Percentiles rank a stretch among this genome's conserved stretches.
These are phyloP conservation scores for Neolentinus lepideus DNA, from an alignment of 1,284 basidiomycete species.

Conservation along the genomic window DNA sequence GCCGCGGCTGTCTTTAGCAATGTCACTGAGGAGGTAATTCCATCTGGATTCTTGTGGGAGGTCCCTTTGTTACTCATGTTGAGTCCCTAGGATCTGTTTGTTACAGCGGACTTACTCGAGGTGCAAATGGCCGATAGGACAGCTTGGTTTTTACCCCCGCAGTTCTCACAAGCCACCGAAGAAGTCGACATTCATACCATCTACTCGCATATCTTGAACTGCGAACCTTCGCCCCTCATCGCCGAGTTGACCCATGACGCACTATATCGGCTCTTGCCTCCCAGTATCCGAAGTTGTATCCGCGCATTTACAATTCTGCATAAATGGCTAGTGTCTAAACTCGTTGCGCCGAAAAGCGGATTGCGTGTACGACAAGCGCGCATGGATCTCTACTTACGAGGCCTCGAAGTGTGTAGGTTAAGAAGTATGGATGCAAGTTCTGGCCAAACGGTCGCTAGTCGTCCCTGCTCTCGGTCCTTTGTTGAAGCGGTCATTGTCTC, in stretches of 20 bases:
- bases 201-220: constrained; percentile 60
- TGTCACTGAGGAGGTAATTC: constrained; percentile 64
- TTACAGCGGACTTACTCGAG: constrained; percentile 69
- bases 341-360: constrained; percentile 56
- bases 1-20: constrained; percentile 64
- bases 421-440: constrained; percentile 40
- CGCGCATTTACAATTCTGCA: constrained; percentile 67
- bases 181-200: constrained; percentile 69
- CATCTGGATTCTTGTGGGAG: constrained; percentile 2
- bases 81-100: constrained; percentile 55
- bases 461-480: constrained; percentile 65
- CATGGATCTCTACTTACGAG: constrained; percentile 62
- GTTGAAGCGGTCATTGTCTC: constrained; percentile 68
- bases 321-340: constrained; percentile 67
- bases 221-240: constrained; percentile 63
- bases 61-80: constrained; percentile 6
- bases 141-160: constrained; percentile 65
- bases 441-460: constrained; percentile 28
- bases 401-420: constrained; percentile 62
- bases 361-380: constrained; percentile 55
- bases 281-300: constrained; percentile 64
- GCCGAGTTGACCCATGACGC: constrained; percentile 62
- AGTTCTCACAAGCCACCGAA: constrained; percentile 44
- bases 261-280: constrained; percentile 65
- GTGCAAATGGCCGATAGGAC: constrained; percentile 69